Evolutionary conservation across 768 basidiomycete species (phyloP), one percentile per base, ranked within the genome.

Genomic region (Calocybe gangraenosa): DNA sequence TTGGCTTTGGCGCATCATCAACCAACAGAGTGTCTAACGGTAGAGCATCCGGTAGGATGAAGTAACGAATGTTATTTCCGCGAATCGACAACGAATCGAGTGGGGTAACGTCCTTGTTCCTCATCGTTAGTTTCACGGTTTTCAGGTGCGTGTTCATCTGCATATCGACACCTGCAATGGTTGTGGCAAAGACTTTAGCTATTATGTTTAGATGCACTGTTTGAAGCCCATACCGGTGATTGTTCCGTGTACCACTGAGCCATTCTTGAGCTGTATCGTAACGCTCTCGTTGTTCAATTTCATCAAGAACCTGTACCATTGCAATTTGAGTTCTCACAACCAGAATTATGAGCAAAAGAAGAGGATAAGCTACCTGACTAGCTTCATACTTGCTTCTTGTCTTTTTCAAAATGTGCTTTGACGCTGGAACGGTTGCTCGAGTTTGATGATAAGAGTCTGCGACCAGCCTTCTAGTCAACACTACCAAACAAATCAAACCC

Each of bases 261-360:
- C 96, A 58, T 99, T 97, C 71, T 99, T 99, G 56, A 99, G 78
- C 74, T 99, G 94, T 65, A 98, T 81, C 51, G 94, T 92, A 56
- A 97, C 93, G 52, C 95, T 94, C 77, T 99, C 95, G 65, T 97
- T 97, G 78, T 96, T 95, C 71, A 99, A 70, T 78, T 98, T 99
- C 95, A 98, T 99, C 76, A 96, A 80, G 73, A 95, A 97, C 66
- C 92, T 95, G 61, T 45, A 42, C 51, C 37, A 52, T 56, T 37
- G 38, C 21, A 41, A 47, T 42, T 37, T 30, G 39, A 38, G 28
- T 44, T 22, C 9, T 46, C 15, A 45, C 19, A 34, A 40, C 38
- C 37, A 25, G 22, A 17, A 42, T 36, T 30, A 40, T 36, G 39
- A 43, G 39, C 35, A 47, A 25, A 47, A 42, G 15, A 28, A 39